A percentile compares a stretch with the other conserved stretches of the same genome.
phyloP scores from a whole-genome alignment of 257 asterid species.

The Solanum pinnatisectum region DNA sequence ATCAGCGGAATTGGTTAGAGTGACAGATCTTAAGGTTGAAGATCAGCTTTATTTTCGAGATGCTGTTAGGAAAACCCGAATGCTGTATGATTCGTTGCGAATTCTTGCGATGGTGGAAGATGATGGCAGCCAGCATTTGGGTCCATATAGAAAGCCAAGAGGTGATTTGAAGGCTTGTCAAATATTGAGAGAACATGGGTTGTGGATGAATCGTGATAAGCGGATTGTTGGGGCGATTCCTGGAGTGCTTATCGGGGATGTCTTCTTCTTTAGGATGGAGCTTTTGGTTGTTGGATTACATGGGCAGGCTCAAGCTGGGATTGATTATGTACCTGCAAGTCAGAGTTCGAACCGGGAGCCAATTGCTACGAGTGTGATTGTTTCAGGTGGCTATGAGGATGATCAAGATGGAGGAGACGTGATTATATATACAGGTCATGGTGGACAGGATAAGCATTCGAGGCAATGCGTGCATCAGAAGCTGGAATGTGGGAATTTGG shows the following conservation, averaged over 20 bases:
- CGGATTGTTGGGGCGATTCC: conserved; percentile 77
- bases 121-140: conserved; percentile 16
- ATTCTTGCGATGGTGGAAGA: conserved; percentile 34
- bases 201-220: conserved; percentile 75
- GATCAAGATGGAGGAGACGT: conserved; percentile 78
- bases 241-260: conserved; percentile 62
- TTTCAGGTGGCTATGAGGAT: conserved; percentile 91
- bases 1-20: conserved; percentile 71
- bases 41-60: conserved; percentile 42
- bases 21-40: conserved; percentile 50
- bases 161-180: conserved; percentile 67
- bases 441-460: conserved; percentile 67
- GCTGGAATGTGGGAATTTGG: conserved; percentile 76
- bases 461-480: conserved; percentile 70
- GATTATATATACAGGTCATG: conserved; percentile 87
- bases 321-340: conserved; percentile 57
- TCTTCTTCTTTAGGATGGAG: conserved; percentile 81
- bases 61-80: conserved; percentile 43
- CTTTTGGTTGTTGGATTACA: conserved; percentile 74
- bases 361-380: conserved; percentile 78
- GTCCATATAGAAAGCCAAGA: conserved; percentile 23
- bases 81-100: conserved; percentile 69
- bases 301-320: conserved; percentile 88
- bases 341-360: conserved; percentile 88
- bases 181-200: conserved; percentile 40